Base-by-base conservation (phyloP, 2,329 filamentous ascomycete species). In the Penicillium concentricum region DNA sequence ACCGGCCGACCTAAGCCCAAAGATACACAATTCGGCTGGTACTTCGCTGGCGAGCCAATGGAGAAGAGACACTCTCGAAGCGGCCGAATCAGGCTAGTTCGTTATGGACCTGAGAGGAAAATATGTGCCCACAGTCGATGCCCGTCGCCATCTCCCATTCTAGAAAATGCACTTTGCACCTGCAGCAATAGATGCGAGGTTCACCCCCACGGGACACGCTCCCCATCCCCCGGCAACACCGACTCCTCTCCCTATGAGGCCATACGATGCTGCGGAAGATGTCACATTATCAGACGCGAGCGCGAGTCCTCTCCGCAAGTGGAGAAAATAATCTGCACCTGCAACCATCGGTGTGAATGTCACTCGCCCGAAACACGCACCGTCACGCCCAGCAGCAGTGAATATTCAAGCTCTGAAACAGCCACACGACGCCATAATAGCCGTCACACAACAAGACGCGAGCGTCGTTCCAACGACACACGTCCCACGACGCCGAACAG, bases 21-120 rank as follows among this genome's bases (percentile, higher is more conserved):
- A 16, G 32, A 37, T 28, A 32, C 45, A 37, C n/a, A 35, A 16
- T 51, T 51, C 8, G 46, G 32, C 20, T 55, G 52, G 52, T 55
- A 55, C 39, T 55, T 55, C 22, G 52, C 52, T 10, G 52, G 52
- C 4, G 32, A 55, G 34, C 46, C 52, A 34, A 55, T 55, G 52
- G 38, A 55, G 18, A 55, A 50, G n/a, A 43, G 16, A 50, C 38
- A 18, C 10, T 26, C 52, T 37, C 20, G 52, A 28, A 30, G 46
- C 15, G 24, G 45, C 13, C 38, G 28, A 37, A 55, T 55, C 22
- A 50, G 39, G n/a, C 38, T 55, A 26, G 37, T 55, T 35, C 52
- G 52, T 6, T 55, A 51, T 6, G 22, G 30, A 22, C 30, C 51
- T 38, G 55, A 32, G 16, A 48, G 22, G 20, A 57, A 60, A 4